Base-by-base conservation (phyloP, 768 basidiomycete genomes). In the Collybia sp. region DNA sequence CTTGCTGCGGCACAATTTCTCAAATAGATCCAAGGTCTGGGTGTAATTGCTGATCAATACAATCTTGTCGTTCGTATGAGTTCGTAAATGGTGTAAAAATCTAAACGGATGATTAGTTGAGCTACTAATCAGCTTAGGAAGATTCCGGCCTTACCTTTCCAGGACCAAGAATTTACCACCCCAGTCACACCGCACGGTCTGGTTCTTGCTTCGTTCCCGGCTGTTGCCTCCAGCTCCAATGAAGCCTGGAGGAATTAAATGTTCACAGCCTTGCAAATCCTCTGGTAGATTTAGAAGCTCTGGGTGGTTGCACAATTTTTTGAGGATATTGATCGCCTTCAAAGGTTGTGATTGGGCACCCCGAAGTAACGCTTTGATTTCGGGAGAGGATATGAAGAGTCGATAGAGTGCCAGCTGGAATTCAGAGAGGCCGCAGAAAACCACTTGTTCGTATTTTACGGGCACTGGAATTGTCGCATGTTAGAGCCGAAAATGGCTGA, bases 401-500 rank as follows among this genome's bases (percentile, higher is more conserved):
- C 83, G 83, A 60, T 97, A 97, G 2, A 97, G 70, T 6, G 88
- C 71, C 12, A 90, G 67, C 55, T 97, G 93, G 54, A 96, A 83
- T 12, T 84, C 73, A 2, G 90, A 92, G 3, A 89, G 76, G 35
- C 80, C 76, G 61, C 93, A 97, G 66, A 96, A 97, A 0, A 97
- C 93, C 50, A 97, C 88, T 49, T 97, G 93, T 62, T 98, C 96
- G 68, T 98, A 98, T 64, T 99, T 99, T 68, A 99, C 92, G 8
- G 96, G 96, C 20, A 99, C 95, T 98, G 57, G 10, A 6, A 45
- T 20, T 37, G 51, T 31, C 46, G 45, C 53, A 40, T 46, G 33
- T 34, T 34, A 49, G 13, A 33, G 40, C 48, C 54, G 37, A 12
- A 38, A n/a, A 36, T 15, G n/a, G 38, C 45, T 19, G n/a, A 37